Base-by-base conservation (phyloP, 768 basidiomycete species). In the Omphalotus guepiniiformis region DNA sequence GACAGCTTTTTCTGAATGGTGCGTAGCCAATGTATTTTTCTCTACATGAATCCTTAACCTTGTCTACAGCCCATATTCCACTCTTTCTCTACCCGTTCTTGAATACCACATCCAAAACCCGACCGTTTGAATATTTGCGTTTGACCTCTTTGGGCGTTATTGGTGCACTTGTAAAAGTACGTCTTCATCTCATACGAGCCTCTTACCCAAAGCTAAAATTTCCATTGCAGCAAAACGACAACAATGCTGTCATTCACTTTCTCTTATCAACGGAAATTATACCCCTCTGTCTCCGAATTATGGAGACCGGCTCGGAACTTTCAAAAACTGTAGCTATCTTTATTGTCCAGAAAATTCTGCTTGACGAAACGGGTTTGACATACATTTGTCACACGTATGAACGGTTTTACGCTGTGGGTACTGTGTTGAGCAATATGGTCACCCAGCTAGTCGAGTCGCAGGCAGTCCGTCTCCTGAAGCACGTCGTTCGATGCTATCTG, bases 371-470 rank as follows among this genome's bases (percentile, higher is more conserved):
- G 3, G 96, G 96, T 16, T 71, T 99, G 50, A 94, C 93, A 13
- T 99, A 99, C 66, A 99, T 98, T 60, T 98, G 96, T 59, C 96
- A 99, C 67, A 99, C 96, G n/a, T 99, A 99, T 63, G 96, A 99
- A 64, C 80, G 96, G 43, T 99, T 99, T 71, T 98, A 97, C 64
- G 96, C 96, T 12, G 96, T 99, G 45, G 96, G 95, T 15, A 96
- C 95, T 6, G 96, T 99, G 13, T 76, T 99, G 50, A 91, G 89
- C 73, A 97, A 96, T 66, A 99, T 99, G 96, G 96, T 98, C 55
- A 88, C 87, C 60, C 93, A 97, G 63, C 78, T 99, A 40, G 94
- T 98, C 45, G 95, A 99, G 68, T 96, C 90, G 2, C 96, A 97
- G 66, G 96, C 96, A 9, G 95, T 98, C 23, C 73, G 96, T 58